A percentile compares a stretch with the other conserved stretches of the same genome.
phyloP scores from a whole-genome alignment of 805 yeast genomes.

The Monosporozyma yasuniensis region DNA sequence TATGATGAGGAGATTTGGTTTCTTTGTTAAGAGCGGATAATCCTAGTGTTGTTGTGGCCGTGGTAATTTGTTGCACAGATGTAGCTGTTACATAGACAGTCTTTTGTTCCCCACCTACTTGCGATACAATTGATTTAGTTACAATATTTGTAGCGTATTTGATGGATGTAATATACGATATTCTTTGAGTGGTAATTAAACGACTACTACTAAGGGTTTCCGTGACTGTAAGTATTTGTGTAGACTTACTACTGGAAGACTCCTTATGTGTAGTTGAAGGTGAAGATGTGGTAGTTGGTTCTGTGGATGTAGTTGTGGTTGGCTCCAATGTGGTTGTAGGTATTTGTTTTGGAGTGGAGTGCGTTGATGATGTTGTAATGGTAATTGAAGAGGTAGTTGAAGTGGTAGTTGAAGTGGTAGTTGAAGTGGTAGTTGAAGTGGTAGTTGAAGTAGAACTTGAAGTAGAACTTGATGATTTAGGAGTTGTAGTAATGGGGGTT shows the following conservation, averaged over 20 bases:
- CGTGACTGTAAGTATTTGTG: conserved; percentile 7
- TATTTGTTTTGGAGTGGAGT: not conserved
- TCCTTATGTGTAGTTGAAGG: too few relatives aligned
- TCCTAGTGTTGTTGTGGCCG: conserved; percentile 5
- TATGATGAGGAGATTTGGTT: conserved; percentile 2
- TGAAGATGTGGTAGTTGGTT: too few relatives aligned
- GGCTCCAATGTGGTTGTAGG: conserved; percentile 4
- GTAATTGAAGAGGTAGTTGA: conserved; percentile 3
- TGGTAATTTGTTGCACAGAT: conserved; percentile 16
- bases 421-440: not conserved
- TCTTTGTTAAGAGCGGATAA: conserved; percentile 2
- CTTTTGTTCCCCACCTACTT: conserved; percentile 12
- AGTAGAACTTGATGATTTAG: conserved; percentile 6
- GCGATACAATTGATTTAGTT: conserved; percentile 20
- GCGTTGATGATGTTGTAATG: conserved; percentile 11
- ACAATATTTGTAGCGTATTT: conserved; percentile 18
- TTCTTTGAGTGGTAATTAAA: conserved; percentile 10
- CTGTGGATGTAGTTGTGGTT: conserved; percentile 5
- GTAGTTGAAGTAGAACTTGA: conserved; percentile 7
- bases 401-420: not conserved
- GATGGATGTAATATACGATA: conserved; percentile 11
- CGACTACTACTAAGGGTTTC: conserved; percentile 7
- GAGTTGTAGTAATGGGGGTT: not conserved
- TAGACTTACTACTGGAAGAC: conserved; percentile 6
- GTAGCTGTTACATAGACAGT: conserved; percentile 24